Base-by-base conservation (phyloP, 768 basidiomycete genomes). In the Boletus coccyginus region DNA sequence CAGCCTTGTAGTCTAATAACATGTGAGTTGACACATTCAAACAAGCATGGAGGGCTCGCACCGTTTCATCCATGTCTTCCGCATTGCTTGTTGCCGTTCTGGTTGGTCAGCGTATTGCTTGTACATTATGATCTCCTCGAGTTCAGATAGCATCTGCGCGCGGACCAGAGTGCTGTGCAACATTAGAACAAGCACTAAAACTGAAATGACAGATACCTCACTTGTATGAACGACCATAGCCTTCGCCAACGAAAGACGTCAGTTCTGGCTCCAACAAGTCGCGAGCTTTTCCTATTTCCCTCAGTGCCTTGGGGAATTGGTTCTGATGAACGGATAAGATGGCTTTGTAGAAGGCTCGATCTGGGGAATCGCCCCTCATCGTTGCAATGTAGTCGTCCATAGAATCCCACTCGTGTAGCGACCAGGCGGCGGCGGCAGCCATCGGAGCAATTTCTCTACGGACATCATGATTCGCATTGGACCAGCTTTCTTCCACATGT, bases 21-120 rank as follows among this genome's bases (percentile, higher is more conserved):
- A 53, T 47, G 29, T 52, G 42, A 54, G 46, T 53, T 14, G 19
- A 49, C 16, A 27, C 7, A 31, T 31, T 24, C 2, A 35, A 31
- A 27, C 21, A 46, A 31, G 7, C 7, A 19, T n/a, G 8, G 33
- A 35, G 3, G n/a, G 10, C 6, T 13, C 77, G 60, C 56, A 92
- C 93, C 96, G 81, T 68, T 94, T 94, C 86, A 96, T 93, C 97
- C 97, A 99, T 0, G 96, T 98, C 73, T 88, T 92, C 46, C 91
- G 81, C 78, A 96, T 94, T 3, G 89, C 86, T 56, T 79, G 79
- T 63, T 95, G 94, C n/a, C 94, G 84, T 56, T 96, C 93, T 1
- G 92, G 88, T 67, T 97, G 93, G 70, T 98, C 96, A 21, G 88
- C 88, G 61, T 87, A 86, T 70, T 96, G 90, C 72, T 98, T 98